phyloP scores from a whole-genome alignment of 169 alveolate species.

The Eimeria sp. region DNA sequence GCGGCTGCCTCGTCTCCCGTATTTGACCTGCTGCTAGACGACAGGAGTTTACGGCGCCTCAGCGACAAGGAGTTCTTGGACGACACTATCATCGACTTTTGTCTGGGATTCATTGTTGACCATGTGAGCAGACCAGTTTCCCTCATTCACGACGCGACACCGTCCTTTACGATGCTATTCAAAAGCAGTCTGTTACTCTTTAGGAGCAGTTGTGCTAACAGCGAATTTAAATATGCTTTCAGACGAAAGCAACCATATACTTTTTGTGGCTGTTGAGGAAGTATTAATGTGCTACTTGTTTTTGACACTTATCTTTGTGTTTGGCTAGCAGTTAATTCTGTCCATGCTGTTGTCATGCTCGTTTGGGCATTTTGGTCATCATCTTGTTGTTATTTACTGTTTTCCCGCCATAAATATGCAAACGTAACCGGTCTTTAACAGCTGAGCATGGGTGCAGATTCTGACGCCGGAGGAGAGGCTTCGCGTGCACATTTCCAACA shows the following conservation, averaged over 20 bases:
- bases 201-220: neutral
- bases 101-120: conserved; percentile 61
- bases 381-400: neutral
- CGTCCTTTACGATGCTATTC: too few relatives aligned
- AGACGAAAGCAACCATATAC: neutral
- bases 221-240: neutral
- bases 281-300: neutral
- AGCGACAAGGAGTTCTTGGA: conserved; percentile 67
- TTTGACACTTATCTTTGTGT: neutral
- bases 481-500: conserved; percentile 51
- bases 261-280: neutral
- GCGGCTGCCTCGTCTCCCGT: conserved; percentile 39
- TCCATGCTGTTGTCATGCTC: neutral
- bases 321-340: neutral
- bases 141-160: neutral
- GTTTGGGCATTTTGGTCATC: neutral
- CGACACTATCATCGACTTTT: conserved; percentile 80
- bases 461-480: conserved; percentile 60
- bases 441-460: conserved; percentile 43
- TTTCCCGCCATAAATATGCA: neutral
- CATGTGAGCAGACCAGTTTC: conserved; percentile 47
- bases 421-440: neutral
- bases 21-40: conserved; percentile 63
- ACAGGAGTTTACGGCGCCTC: conserved; percentile 68
- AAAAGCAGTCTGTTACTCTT: neutral